Base-by-base conservation (phyloP, 495 filamentous ascomycete genomes). In the Lasiosphaeris hirsuta region DNA sequence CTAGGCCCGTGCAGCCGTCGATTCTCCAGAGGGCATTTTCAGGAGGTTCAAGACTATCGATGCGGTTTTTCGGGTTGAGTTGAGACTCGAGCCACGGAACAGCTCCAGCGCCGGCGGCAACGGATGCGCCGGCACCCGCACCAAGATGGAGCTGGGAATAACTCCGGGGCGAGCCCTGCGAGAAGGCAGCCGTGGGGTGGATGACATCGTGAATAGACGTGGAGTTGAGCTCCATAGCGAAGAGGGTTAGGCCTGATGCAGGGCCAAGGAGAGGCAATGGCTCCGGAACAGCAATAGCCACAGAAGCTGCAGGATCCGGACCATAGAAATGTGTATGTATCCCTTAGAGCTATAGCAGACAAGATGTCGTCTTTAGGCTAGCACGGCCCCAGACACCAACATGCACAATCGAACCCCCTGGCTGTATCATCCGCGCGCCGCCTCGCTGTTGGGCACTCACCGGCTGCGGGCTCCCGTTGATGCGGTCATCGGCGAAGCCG, bases 11-110 rank as follows among this genome's bases (percentile, higher is more conserved):
- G 51, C 77, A 75, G n/a, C 77, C 77, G 44, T 80, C 76, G 40
- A 80, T 68, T 18, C 73, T 66, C 75, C 76, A 80, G 17, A 77
- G 61, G 7, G 76, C 73, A 9, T 67, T 58, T 17, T 51, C 51
- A 11, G 66, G 74, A 15, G 63, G 59, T 2, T 75, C 76, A 38
- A 80, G 75, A 19, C 77, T 78, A 51, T 79, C 75, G 60, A 79
- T 75, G 39, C 77, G 74, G 46, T 80, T 80, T 57, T 79, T 78
- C 3, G 77, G 77, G 54, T 80, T 80, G 34, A 79, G 61, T 44
- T 75, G 70, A 10, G 76, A 78, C 6, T 56, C 51, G 17, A 50
- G 48, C 77, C 77, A 80, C 7, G 65, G 38, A 13, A 41, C 47
- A 13, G 41, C 30, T 10, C 47, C 40, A 15, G 43, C 34, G 19